These are phyloP conservation scores for Calvatia gigantea DNA, from an alignment of 768 basidiomycete species.

Conservation along the genomic window DNA sequence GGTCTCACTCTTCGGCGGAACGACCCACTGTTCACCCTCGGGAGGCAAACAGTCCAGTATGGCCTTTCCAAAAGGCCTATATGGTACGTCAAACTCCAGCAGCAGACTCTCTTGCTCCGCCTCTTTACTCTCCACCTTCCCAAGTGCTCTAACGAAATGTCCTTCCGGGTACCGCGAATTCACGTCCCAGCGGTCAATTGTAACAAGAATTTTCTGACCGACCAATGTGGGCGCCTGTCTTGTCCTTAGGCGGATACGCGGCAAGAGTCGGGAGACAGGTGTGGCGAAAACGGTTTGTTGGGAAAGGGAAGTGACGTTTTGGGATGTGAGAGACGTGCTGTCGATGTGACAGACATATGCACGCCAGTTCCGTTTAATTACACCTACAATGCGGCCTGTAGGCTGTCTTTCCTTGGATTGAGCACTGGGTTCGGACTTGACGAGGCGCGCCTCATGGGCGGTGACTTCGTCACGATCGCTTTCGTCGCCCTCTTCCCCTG, in stretches of 20 bases:
- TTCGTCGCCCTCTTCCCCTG: conserved; percentile 53
- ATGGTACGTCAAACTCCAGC: conserved; percentile 94
- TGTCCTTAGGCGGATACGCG: conserved; percentile 91
- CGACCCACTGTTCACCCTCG: conserved; percentile 91
- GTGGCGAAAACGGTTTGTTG: conserved; percentile 93
- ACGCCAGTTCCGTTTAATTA: conserved; percentile 95
- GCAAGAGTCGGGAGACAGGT: conserved; percentile 86
- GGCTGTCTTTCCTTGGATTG: conserved; percentile 69
- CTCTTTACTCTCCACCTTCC: conserved; percentile 90
- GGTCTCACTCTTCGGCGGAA: conserved; percentile 64
- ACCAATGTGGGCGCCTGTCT: conserved; percentile 88
- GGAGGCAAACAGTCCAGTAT: conserved; percentile 86
- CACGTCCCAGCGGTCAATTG: conserved; percentile 88
- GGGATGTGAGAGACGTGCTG: conserved; percentile 78
- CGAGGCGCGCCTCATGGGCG: conserved; percentile 37
- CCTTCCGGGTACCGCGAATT: conserved; percentile 93
- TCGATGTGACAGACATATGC: conserved; percentile 98
- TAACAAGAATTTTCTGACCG: conserved; percentile 93
- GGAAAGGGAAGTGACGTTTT: conserved; percentile 72
- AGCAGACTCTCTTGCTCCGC: conserved; percentile 93
- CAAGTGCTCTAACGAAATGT: conserved; percentile 91
- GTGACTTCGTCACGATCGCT: conserved; percentile 37
- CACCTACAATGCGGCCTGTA: conserved; percentile 87
- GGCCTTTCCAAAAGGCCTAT: conserved; percentile 94
- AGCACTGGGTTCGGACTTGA: conserved; percentile 28